phyloP scores from a whole-genome alignment of 179 eudicot species.

The Corrigiola litoralis region DNA sequence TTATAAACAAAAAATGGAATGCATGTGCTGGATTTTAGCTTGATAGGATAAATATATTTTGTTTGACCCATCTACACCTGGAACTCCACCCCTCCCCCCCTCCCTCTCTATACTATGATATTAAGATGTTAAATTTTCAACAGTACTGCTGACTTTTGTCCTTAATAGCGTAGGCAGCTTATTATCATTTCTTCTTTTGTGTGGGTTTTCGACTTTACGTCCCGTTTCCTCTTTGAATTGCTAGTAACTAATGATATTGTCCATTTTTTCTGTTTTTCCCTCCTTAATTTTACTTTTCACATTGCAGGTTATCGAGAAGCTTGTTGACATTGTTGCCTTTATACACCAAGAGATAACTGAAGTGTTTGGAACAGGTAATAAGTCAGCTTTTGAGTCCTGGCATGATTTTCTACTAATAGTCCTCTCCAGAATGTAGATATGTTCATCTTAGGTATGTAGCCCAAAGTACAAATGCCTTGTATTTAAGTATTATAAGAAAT shows the following conservation, averaged over 20 bases:
- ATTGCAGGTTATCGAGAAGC: constrained; percentile 86
- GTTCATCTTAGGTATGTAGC: too few species aligned
- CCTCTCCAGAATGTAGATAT: neutral
- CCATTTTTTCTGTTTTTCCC: neutral
- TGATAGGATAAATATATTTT: too few species aligned
- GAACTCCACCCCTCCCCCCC: too few species aligned
- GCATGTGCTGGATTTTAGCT: too few species aligned
- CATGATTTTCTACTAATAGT: neutral
- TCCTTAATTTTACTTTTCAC: neutral
- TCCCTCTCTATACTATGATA: too few species aligned
- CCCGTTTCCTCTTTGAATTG: neutral
- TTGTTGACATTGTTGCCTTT: constrained; percentile 82
- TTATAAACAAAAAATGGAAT: too few species aligned
- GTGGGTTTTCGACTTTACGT: neutral
- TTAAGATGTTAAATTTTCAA: too few species aligned
- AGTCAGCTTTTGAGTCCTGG: neutral
- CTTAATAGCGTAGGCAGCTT: neutral
- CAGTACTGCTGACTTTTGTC: too few species aligned
- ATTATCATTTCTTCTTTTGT: neutral
- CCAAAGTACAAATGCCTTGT: too few species aligned
- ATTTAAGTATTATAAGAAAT: too few species aligned
- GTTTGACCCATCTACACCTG: too few species aligned
- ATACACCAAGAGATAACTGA: constrained; percentile 74
- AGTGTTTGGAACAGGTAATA: constrained; percentile 73
- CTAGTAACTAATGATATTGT: neutral